A percentile compares a stretch with the other conserved stretches of the same genome.
phyloP scores from a whole-genome alignment of 2,329 filamentous ascomycete species.

The Diaporthe helianthi region DNA sequence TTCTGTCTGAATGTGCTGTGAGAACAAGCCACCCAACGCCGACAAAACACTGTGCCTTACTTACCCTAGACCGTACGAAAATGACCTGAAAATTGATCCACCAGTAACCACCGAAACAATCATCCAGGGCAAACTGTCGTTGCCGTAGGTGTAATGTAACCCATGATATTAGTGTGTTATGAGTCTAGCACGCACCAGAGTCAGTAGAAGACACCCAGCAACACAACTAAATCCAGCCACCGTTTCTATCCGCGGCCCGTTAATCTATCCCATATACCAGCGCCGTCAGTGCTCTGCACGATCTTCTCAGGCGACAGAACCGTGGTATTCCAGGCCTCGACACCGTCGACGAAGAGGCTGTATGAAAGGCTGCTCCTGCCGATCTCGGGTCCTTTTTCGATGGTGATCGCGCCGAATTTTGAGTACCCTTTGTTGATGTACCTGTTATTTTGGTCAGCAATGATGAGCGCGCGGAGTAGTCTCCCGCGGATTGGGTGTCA shows the following conservation, averaged over 20 bases:
- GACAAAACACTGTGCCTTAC: neutral
- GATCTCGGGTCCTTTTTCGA: constrained; percentile 69
- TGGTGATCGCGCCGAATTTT: constrained; percentile 86
- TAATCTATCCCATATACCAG: constrained; percentile 55
- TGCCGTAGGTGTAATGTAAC: neutral
- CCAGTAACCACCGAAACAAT: neutral
- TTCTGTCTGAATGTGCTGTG: neutral
- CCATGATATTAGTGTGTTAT: neutral
- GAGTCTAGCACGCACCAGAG: neutral
- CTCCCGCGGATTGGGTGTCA: neutral
- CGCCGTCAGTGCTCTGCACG: constrained; percentile 41
- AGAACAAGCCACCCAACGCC: neutral
- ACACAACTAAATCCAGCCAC: neutral
- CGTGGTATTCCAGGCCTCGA: constrained; percentile 75
- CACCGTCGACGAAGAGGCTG: constrained; percentile 80
- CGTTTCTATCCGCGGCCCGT: constrained; percentile 24
- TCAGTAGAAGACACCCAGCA: neutral
- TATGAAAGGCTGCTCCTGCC: constrained; percentile 80
- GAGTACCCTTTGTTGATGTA: constrained; percentile 86
- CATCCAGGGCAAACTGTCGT: too few relatives aligned
- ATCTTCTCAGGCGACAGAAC: constrained; percentile 55
- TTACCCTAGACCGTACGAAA: neutral
- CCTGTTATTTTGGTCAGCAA: constrained; percentile 46
- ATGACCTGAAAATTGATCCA: neutral
- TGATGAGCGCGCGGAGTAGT: constrained; percentile 1